These are phyloP conservation scores for Zoysia japonica DNA, from an alignment of 176 grass and related monocot genomes.

Conservation along the genomic window DNA sequence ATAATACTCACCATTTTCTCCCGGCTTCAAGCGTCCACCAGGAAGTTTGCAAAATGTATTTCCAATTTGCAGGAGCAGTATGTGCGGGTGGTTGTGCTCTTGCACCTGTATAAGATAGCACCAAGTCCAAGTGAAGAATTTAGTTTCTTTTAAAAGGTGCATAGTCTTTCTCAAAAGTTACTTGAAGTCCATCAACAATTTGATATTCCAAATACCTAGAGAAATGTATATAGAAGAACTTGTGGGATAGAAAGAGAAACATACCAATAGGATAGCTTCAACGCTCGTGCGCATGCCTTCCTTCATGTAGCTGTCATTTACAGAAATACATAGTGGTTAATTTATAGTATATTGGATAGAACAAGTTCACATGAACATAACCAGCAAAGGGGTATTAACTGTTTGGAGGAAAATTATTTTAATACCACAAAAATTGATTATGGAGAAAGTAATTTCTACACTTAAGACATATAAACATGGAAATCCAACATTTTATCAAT, in stretches of 20 bases:
- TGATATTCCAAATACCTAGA: neutral
- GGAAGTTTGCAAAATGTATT: constrained; percentile 99
- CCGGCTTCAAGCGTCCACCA: constrained; percentile 93
- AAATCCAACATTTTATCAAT: neutral
- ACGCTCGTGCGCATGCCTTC: constrained; percentile 98
- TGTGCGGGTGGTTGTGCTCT: constrained; percentile 98
- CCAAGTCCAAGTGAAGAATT: neutral
- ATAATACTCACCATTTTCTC: constrained; percentile 73
- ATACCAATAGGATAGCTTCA: constrained; percentile 92
- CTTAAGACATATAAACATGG: neutral
- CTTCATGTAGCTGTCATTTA: constrained; percentile 89
- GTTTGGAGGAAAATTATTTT: neutral
- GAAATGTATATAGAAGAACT: neutral
- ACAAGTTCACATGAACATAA: constrained; percentile 18
- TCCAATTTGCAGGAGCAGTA: constrained; percentile 92
- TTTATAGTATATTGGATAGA: neutral
- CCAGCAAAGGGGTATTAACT: constrained; percentile 9
- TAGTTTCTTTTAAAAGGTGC: constrained; percentile 17
- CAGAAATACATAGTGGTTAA: constrained; percentile 15
- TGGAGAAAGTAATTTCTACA: neutral
- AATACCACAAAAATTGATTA: neutral
- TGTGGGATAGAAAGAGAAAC: neutral
- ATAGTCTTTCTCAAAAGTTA: neutral
- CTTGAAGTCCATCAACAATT: neutral
- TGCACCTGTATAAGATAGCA: constrained; percentile 59